Percentiles rank a stretch among this genome's conserved stretches.
Conservation (phyloP, 768 basidiomycete genomes). For the Termitomyces sp. region DNA sequence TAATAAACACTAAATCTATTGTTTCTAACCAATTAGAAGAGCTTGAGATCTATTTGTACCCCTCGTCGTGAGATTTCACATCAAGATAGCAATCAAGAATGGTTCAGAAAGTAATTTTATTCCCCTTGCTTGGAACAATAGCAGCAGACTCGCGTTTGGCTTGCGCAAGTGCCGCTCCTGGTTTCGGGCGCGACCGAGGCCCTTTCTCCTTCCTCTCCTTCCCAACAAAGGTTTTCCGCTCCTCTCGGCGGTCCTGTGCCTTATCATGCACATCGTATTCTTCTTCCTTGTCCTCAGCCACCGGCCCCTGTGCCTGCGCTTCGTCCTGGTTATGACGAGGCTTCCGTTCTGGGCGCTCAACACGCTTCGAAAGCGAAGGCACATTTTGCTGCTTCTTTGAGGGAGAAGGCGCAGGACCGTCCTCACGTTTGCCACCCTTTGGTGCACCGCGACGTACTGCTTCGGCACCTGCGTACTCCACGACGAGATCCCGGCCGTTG, state of each 20-base stretch:
- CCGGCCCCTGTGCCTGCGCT: not conserved
- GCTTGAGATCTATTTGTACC: not conserved
- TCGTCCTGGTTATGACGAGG: slow-evolving; percentile 1
- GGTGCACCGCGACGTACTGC: slow-evolving; percentile 81
- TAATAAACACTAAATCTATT: not conserved
- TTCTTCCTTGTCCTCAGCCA: not conserved
- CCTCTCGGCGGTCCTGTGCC: not conserved
- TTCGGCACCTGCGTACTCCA: slow-evolving; percentile 86
- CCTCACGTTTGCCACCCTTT: slow-evolving; percentile 21
- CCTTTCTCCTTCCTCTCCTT: slow-evolving; percentile 22
- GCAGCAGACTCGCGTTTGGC: slow-evolving; percentile 73
- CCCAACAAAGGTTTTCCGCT: slow-evolving; percentile 8
- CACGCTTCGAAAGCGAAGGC: slow-evolving; percentile 3
- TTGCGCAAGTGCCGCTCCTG: slow-evolving; percentile 74
- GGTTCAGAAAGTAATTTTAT: slow-evolving; percentile 64
- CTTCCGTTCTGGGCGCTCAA: slow-evolving; percentile 7
- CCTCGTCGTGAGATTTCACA: not conserved
- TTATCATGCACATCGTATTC: not conserved
- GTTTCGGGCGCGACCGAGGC: slow-evolving; percentile 50
- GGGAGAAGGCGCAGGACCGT: slow-evolving; percentile 6
- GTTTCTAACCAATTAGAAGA: not conserved
- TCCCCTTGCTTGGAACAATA: slow-evolving; percentile 62
- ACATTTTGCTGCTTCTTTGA: slow-evolving; percentile 9
- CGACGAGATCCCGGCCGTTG: slow-evolving; percentile 76
- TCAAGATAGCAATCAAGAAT: no score